Base-by-base conservation (phyloP, 2,329 filamentous ascomycete genomes). In the Nakataea oryzae region DNA sequence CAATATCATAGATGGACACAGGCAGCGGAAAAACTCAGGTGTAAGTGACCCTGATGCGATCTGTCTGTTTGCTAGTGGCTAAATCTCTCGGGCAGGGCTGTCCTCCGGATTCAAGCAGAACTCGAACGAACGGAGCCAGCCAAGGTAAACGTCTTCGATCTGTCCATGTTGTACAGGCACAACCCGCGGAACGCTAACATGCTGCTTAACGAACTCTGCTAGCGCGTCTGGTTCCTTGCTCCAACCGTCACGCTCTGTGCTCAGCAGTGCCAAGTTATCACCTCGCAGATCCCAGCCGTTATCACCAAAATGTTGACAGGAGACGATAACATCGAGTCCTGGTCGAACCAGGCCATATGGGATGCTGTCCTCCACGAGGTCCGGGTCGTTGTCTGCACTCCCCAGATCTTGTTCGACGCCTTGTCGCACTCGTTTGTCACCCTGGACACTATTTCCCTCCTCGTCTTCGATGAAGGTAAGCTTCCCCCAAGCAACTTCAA, bases 391-490 rank as follows among this genome's bases (percentile, higher is more conserved):
- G 80, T 96, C 1, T 91, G 89, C 0, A 95, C 92, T 0, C 86
- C 88, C 64, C 86, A 89, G 64, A 81, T 96, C 1, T 78, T 96
- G 14, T 75, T 84, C 3, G 89, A 96, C 72, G 90, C 90, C 3
- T 77, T 96, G 54, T 77, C 74, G 1, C 90, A 95, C 74, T 89
- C 81, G 0, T 96, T 96, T 70, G 81, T 96, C 2, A 78, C 71
- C 1, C 81, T 96, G 68, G 70, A 76, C 0, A 77, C 76, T 2
- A 73, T 96, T 27, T 79, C 86, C 6, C 76, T 96, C 5, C 74
- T 96, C 21, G 81, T 96, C 0, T 89, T 96, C 67, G 92, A 96
- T 69, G 92, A 96, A 84, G 90, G 90, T 88, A 70, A 61, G 74
- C 65, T 27, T 54, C 56, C 21, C n/a, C 17, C 41, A 21, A 9